A percentile compares a stretch with the other conserved stretches of the same genome.
phyloP scores from a whole-genome alignment of 495 filamentous ascomycete species.

The Astrothelium macrocarpum region DNA sequence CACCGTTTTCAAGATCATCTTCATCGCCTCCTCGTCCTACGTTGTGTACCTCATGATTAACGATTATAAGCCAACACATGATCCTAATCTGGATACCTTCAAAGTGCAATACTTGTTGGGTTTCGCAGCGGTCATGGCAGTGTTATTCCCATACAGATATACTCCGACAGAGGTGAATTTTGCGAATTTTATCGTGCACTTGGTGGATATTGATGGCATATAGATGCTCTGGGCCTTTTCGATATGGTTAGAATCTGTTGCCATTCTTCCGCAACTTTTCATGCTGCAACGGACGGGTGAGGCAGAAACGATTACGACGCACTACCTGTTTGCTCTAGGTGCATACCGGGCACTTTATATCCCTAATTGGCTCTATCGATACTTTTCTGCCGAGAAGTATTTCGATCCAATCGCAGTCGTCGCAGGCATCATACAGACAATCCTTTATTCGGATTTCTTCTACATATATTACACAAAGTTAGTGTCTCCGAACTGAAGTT shows the following conservation, averaged over 20 bases:
- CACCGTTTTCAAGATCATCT: conserved; percentile 89
- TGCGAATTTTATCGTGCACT: background rate
- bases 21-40: conserved; percentile 81
- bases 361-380: conserved; percentile 94
- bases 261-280: conserved; percentile 93
- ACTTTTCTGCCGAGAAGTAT: conserved; percentile 61
- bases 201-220: background rate
- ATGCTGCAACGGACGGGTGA: conserved; percentile 96
- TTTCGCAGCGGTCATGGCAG: conserved; percentile 62
- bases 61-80: conserved; percentile 91
- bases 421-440: conserved; percentile 83
- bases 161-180: conserved; percentile 47
- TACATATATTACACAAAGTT: conserved; percentile 98
- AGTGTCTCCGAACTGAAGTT: conserved; percentile 21
- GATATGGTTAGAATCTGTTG: conserved; percentile 94
- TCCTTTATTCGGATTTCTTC: conserved; percentile 98
- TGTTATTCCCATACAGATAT: conserved; percentile 79
- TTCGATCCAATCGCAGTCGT: conserved; percentile 74
- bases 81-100: conserved; percentile 93
- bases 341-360: conserved; percentile 90
- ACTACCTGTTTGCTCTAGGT: conserved; percentile 95
- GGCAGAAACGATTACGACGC: conserved; percentile 94
- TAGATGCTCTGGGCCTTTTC: conserved; percentile 94
- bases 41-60: conserved; percentile 94
- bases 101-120: conserved; percentile 85